phyloP scores from a whole-genome alignment of 345 rosid species.

The Euphorbia lathyris region DNA sequence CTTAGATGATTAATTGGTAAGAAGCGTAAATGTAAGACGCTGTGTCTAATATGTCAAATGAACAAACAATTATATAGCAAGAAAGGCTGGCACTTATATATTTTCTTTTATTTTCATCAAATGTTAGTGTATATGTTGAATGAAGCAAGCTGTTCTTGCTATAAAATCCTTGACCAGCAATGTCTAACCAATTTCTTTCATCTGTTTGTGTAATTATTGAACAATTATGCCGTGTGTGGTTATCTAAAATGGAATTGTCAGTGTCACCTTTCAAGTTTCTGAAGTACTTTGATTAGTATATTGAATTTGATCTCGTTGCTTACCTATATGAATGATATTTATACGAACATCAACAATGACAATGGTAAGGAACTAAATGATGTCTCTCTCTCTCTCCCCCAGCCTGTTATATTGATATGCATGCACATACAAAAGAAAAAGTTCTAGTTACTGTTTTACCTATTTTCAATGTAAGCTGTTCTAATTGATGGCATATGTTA shows the following conservation, averaged over 20 bases:
- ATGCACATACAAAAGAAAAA: neutral
- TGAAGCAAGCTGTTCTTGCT: neutral
- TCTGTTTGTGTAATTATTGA: neutral
- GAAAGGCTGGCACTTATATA: too few species aligned
- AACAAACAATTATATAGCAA: neutral
- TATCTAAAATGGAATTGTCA: neutral
- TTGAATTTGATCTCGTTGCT: neutral
- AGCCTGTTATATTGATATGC: neutral
- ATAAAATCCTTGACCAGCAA: neutral
- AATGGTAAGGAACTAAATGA: neutral
- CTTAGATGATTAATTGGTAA: neutral
- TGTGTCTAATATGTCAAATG: neutral
- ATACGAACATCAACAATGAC: neutral
- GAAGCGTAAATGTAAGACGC: neutral
- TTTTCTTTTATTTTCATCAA: neutral
- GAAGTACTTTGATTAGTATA: neutral
- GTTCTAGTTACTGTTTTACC: neutral
- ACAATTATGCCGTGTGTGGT: neutral
- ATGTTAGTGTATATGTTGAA: neutral
- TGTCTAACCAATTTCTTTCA: neutral
- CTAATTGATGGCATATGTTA: slow-evolving; percentile 1
- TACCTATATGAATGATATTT: neutral
- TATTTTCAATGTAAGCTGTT: slow-evolving; percentile 8
- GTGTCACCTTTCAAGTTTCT: neutral
- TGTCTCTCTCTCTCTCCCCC: neutral